Evolutionary conservation across 495 filamentous ascomycete species (phyloP).

Genomic region (Xylaria telfairii): DNA sequence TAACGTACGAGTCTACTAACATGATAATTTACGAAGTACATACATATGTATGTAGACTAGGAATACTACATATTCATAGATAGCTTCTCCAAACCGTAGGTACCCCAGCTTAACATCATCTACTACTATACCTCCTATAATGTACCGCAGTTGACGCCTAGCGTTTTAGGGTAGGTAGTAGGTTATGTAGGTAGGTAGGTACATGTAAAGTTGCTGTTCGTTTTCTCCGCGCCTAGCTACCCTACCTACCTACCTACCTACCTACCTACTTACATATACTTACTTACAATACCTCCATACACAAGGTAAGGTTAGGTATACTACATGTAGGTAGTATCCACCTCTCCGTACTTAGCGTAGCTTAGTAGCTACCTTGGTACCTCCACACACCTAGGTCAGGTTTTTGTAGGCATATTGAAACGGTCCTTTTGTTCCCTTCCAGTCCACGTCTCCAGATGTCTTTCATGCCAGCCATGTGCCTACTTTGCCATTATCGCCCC

Average conservation of each 20-base stretch:
- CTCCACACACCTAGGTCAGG: slow-evolving; percentile 3
- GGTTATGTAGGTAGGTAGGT: no score
- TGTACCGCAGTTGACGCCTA: background rate
- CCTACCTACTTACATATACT: no score
- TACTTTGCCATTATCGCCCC: background rate
- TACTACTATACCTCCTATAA: no score
- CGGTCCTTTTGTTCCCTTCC: background rate
- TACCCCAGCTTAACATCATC: background rate
- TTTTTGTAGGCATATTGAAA: background rate
- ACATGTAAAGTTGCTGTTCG: no score
- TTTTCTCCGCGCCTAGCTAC: no score
- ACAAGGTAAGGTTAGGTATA: no score
- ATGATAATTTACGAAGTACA: no score
- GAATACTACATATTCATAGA: background rate
- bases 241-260: no score
- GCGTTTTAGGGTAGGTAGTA: slow-evolving; percentile 11
- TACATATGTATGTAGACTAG: no score
- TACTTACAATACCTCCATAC: no score
- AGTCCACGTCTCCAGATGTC: background rate
- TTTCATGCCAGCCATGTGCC: background rate
- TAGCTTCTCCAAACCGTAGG: background rate
- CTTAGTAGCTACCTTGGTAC: background rate
- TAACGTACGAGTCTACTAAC: no score
- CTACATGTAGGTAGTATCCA: background rate
- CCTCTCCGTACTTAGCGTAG: background rate